Conservation (phyloP, 1,284 basidiomycete species). For the Melampsora abietis-canadensis region DNA sequence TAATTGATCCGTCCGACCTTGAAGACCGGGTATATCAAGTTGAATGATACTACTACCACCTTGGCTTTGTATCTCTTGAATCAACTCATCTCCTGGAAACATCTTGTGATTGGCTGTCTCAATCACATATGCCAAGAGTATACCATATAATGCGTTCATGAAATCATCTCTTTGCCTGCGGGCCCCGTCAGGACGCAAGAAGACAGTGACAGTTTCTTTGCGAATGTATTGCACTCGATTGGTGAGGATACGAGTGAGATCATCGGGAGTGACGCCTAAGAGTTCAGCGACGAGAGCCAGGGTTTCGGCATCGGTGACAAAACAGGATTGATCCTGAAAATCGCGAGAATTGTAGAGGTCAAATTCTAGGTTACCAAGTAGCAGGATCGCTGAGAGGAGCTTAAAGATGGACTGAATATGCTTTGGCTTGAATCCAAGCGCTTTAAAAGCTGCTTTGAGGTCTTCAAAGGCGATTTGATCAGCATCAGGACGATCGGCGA, state of each 20-base stretch:
- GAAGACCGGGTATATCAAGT: constrained; percentile 78
- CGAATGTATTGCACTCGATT: constrained; percentile 81
- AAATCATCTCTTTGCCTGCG: constrained; percentile 72
- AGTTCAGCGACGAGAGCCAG: constrained; percentile 69
- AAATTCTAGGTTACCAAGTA: constrained; percentile 79
- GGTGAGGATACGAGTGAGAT: constrained; percentile 71
- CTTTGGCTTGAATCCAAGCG: constrained; percentile 83
- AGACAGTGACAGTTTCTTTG: constrained; percentile 77
- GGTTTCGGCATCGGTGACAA: constrained; percentile 64
- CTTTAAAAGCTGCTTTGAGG: constrained; percentile 71
- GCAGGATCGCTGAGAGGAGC: constrained; percentile 74
- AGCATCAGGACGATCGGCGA: constrained; percentile 79
- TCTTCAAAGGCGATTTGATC: constrained; percentile 79
- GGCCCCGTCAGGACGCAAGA: constrained; percentile 72
- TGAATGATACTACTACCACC: constrained; percentile 67
- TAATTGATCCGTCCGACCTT: constrained; percentile 61
- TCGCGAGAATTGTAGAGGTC: constrained; percentile 46
- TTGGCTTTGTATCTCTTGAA: constrained; percentile 46
- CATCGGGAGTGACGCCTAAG: constrained; percentile 71
- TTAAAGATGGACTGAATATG: constrained; percentile 76
- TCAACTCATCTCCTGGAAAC: constrained; percentile 51
- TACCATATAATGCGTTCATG: constrained; percentile 79
- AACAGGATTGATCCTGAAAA: constrained; percentile 64
- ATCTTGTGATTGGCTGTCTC: constrained; percentile 83
- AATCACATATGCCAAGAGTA: constrained; percentile 83